Evolutionary conservation across 257 asterid species (phyloP), one percentile per base, ranked within the genome.

Genomic region (Solanum rostratum): DNA sequence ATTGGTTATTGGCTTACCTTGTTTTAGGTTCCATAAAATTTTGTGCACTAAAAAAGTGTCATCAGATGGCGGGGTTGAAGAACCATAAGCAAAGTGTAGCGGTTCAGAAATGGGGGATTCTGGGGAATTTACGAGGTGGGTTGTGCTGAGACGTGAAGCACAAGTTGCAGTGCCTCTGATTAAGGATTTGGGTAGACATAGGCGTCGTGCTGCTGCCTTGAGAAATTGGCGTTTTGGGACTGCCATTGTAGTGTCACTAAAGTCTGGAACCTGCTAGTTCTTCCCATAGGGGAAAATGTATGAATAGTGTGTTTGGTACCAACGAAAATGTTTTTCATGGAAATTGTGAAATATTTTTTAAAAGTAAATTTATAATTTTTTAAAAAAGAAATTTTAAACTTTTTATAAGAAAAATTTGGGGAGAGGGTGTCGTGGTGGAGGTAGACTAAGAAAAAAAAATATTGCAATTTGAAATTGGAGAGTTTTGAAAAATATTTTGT

Each of bases 1-100:
- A 84, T 84, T 91, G 84, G 49, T 29, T 7, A 87, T 83, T 10
- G 90, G 85, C 82, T 88, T 91, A 87, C 93, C 96, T 91, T 88
- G 90, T 88, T 85, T 93, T 30, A 93, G 86, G 83, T 89, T 83
- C 94, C 94, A 89, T 87, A 88, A 69, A 63, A 94, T 88, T 86
- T 90, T 94, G 63, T 92, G 96, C 65, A 85, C 87, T 59, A 90
- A 41, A 87, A 94, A 94, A 1, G 92, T 82, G 87, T 87, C 91
- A 76, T 76, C 46, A 27, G 82, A 46, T 45, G 39, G 60, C 49
- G 43, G 43, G 10, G 45, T 68, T 33, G 76, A 68, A 18, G 69
- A 24, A 7, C 2, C 19, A 12, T 24, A 22, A 22, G 16, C 68
- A 22, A 22, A 60, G 68, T 60, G 68, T 60, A n/a, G 33, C 22